Base-by-base conservation (phyloP, 495 filamentous ascomycete genomes). In the Penicillium verhagenii region DNA sequence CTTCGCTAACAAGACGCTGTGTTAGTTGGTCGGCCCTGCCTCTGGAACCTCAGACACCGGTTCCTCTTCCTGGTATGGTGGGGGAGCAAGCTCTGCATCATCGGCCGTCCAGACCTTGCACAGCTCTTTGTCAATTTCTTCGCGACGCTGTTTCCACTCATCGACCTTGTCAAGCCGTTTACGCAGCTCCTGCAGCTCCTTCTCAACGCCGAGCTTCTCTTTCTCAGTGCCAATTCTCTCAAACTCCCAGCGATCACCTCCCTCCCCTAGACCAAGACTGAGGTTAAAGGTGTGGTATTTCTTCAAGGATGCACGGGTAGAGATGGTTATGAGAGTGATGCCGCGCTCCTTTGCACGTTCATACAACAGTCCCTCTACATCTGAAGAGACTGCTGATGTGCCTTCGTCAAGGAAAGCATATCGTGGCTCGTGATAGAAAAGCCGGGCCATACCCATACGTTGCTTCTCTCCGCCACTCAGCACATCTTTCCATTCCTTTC, bases 401-500 rank as follows among this genome's bases (percentile, higher is more conserved):
- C 90, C 94, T 68, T 99, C 95, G 54, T 99, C 95, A 40, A 97
- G 83, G 58, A 99, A 86, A 2, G 91, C 95, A 63, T 92, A 97
- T 40, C 89, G 78, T 23, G 94, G 94, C 71, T 97, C 92, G 64
- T 97, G 95, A 68, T 99, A 97, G 57, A 97, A 76, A 20, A 97
- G 65, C 45, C 95, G 78, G 7, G 95, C 95, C 60, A 97, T 88
- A 7, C 83, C 90, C 77, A 97, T 87, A 21, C 95, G 78, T 72
- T 99, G 95, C 74, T 99, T 99, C 77, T 99, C 95, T n/a, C 95
- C 95, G 10, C 95, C 95, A 54, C 86, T 91, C 16, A 99, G 72
- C 9, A 99, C 90, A 63, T 97, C 94, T 74, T 97, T 97, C 95
- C 95, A 99, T 60, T 96, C 94, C 72, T 99, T 97, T 23, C 89